Percentiles rank a stretch among this genome's conserved stretches.
Conservation (phyloP, 257 asterid genomes). For the Parsonsia alboflavescens region DNA sequence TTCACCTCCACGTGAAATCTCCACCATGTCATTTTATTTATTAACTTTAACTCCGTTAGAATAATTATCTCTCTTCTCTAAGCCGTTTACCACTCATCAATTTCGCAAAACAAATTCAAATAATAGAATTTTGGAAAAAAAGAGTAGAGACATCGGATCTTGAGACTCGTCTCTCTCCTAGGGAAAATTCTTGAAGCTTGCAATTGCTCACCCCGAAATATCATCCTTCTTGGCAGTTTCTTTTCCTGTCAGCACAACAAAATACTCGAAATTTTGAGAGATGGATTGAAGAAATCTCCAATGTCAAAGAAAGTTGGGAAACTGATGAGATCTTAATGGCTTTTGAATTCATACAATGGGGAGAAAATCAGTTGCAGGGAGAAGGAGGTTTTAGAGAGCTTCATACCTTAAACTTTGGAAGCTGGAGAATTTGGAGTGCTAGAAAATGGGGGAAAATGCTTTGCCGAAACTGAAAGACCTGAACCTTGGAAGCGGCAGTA, state of each 20-base stretch:
- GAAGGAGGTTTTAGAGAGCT: constrained; percentile 23
- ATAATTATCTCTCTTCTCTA: too few relatives aligned
- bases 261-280: not conserved
- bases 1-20: too few relatives aligned
- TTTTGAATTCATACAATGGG: constrained; percentile 28
- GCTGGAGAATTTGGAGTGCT: constrained; percentile 24
- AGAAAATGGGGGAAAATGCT: constrained; percentile 26
- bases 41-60: too few relatives aligned
- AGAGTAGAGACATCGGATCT: too few relatives aligned
- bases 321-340: constrained; percentile 22
- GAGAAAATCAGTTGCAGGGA: constrained; percentile 17
- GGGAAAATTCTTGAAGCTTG: constrained; percentile 14
- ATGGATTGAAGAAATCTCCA: not conserved
- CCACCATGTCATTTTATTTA: too few relatives aligned
- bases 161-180: too few relatives aligned
- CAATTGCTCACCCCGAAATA: constrained; percentile 18
- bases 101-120: too few relatives aligned
- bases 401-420: constrained; percentile 34
- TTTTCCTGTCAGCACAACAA: constrained; percentile 7
- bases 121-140: too few relatives aligned
- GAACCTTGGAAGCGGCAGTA: constrained; percentile 24
- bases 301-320: not conserved
- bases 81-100: too few relatives aligned
- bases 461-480: constrained; percentile 30
- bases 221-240: constrained; percentile 34